Conservation (phyloP, 1,284 basidiomycete genomes). For the Tilletia caries region DNA sequence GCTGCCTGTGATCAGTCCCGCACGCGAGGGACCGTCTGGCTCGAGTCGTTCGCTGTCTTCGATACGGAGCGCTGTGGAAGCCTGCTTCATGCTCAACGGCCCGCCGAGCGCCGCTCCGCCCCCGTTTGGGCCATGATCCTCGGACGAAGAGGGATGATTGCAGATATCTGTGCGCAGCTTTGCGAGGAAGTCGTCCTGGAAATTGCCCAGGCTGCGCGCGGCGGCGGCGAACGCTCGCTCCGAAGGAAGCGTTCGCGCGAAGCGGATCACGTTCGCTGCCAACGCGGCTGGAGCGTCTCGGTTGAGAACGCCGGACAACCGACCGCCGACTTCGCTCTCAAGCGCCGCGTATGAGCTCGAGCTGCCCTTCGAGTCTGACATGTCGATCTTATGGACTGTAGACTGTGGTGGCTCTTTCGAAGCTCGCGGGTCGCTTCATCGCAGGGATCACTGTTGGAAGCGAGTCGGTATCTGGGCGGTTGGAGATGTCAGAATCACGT, state of each 20-base stretch:
- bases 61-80: constrained; percentile 14
- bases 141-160: constrained; percentile 26
- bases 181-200: constrained; percentile 65
- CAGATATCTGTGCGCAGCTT: constrained; percentile 56
- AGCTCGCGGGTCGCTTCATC: too few relatives aligned
- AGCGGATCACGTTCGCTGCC: constrained; percentile 38
- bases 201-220: constrained; percentile 78
- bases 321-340: constrained; percentile 22
- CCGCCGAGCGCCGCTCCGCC: constrained; percentile 12
- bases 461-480: too few relatives aligned
- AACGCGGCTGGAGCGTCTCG: constrained; percentile 35
- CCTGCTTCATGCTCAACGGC: constrained; percentile 12
- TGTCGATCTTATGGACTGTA: too few relatives aligned
- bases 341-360: neutral
- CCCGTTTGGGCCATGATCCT: constrained; percentile 19
- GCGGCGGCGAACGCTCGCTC: constrained; percentile 58
- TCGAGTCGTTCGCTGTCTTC: constrained; percentile 17
- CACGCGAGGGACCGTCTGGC: neutral
- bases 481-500: too few relatives aligned
- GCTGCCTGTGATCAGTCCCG: neutral
- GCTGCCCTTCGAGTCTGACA: too few relatives aligned
- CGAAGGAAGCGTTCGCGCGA: constrained; percentile 33
- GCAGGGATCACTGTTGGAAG: too few relatives aligned
- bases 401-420: neutral
- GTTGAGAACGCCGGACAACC: constrained; percentile 19